Evolutionary conservation across 1,139 yeast species (phyloP).

Genomic region (Zygoascus meyerae): DNA sequence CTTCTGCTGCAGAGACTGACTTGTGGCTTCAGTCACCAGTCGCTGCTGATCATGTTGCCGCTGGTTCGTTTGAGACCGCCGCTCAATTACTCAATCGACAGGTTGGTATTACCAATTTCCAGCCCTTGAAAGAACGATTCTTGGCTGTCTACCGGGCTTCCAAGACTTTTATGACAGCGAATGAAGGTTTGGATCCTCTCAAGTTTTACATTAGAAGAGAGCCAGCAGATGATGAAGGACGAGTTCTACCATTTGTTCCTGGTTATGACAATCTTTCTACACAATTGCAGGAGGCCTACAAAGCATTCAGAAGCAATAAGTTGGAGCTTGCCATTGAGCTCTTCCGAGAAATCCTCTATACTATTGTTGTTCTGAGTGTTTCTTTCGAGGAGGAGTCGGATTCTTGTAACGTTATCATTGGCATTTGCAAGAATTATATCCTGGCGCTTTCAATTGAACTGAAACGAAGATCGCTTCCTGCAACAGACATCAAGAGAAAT

Average conservation of each 20-base stretch:
- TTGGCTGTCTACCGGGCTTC: constrained; percentile 76
- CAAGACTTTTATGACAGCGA: constrained; percentile 68
- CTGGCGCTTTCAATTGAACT: constrained; percentile 87
- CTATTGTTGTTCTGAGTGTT: constrained; percentile 67
- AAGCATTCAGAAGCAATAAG: constrained; percentile 74
- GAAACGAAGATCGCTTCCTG: constrained; percentile 72
- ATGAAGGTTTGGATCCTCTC: constrained; percentile 67
- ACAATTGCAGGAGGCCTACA: constrained; percentile 70
- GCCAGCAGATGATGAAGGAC: constrained; percentile 29
- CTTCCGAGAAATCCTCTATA: constrained; percentile 76
- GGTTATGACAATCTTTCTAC: constrained; percentile 58
- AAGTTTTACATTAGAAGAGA: constrained; percentile 64
- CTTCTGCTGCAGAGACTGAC: constrained; percentile 51
- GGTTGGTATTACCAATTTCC: constrained; percentile 78
- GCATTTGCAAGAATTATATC: constrained; percentile 82
- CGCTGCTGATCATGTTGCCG: constrained; percentile 91
- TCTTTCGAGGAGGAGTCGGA: constrained; percentile 67
- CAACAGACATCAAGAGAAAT: constrained; percentile 75
- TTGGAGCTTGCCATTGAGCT: constrained; percentile 70
- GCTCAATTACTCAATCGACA: constrained; percentile 88
- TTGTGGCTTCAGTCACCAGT: constrained; percentile 86
- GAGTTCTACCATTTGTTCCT: constrained; percentile 61
- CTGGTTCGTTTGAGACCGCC: constrained; percentile 95
- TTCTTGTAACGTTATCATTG: constrained; percentile 66
- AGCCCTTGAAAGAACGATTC: constrained; percentile 79